Evolutionary conservation across 768 basidiomycete genomes (phyloP).

Genomic region (Boletus rubroflammeus): DNA sequence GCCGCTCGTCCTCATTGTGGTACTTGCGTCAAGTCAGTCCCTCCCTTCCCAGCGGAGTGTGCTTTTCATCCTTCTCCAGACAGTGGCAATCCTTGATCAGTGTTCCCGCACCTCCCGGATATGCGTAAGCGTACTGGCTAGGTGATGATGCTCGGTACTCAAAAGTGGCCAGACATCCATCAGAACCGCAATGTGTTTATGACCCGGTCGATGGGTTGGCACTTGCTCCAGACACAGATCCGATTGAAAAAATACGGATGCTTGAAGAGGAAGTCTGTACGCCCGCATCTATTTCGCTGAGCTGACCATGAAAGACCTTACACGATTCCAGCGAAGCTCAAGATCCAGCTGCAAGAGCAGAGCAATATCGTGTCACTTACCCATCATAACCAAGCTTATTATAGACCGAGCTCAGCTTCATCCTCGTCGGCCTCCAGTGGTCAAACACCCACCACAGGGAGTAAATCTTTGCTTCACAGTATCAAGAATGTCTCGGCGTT

Average conservation of each 20-base stretch:
- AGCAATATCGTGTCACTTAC: conserved; percentile 32
- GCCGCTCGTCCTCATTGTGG: conserved; percentile 82
- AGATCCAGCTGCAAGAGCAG: conserved; percentile 57
- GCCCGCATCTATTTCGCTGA: conserved; percentile 14
- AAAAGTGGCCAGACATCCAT: conserved; percentile 59
- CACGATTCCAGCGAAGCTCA: conserved; percentile 52
- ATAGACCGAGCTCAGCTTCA: conserved; percentile 20
- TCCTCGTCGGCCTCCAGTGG: conserved; percentile 21
- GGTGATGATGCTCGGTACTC: background rate
- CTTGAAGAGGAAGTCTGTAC: conserved; percentile 77
- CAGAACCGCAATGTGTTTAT: conserved; percentile 80
- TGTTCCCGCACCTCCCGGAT: conserved; percentile 82
- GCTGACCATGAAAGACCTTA: conserved; percentile 7
- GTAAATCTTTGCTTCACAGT: conserved; percentile 1
- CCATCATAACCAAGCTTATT: conserved; percentile 15
- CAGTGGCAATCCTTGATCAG: conserved; percentile 80
- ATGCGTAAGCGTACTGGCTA: conserved; percentile 52
- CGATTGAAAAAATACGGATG: conserved; percentile 71
- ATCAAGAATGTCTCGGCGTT: conserved; percentile 1
- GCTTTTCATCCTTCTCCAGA: conserved; percentile 36
- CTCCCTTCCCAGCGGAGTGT: background rate
- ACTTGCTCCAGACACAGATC: conserved; percentile 74
- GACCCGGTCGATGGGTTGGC: conserved; percentile 82
- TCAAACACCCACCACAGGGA: conserved; percentile 7
- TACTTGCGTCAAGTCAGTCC: conserved; percentile 77